Base-by-base conservation (phyloP, 2,329 filamentous ascomycete species). In the Acarospora socialis region DNA sequence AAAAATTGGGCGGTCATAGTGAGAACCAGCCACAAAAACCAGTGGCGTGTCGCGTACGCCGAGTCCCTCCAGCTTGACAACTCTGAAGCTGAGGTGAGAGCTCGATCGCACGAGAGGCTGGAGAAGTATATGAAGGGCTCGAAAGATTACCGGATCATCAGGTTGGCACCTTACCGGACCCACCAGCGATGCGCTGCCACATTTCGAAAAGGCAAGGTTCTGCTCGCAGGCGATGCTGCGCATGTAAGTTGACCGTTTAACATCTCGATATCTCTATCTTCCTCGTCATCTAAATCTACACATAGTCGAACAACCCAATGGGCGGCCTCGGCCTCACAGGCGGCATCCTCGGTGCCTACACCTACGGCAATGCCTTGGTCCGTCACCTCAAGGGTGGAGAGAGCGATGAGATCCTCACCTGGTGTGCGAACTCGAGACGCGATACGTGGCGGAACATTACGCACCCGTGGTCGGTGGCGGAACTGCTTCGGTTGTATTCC, bases 1-100 rank as follows among this genome's bases (percentile, higher is more conserved):
- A 27, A 39, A 26, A 30, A 43, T 23, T 44, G 42, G 41, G 36
- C 39, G 10, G 38, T 44, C 9, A 40, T 44, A 23, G 39, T 33
- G 7, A 34, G 31, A 8, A 37, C 34, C 14, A 37, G 33, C 4
- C 18, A 31, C 4, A 34, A 30, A 9, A 30, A 34, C 8, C 23
- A 35, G 26, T 37, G 32, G 31, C 24, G 35, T 3, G 27, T 37
- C 7, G 35, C 36, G 2, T 38, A 38, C 28, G 33, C 25, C 7
- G 36, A 35, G 22, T 22, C 31, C 14, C 33, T 33, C 5, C 6
- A 35, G 13, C 21, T 36, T 8, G 21, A 27, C 7, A 15, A 12
- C 7, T 10, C 14, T 2, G 32, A 27, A 15, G 33, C 35, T 15
- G 33, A 35, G 9, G 21, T 31, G 14, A 7, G 31, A 13, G 21